Conservation (phyloP, 495 filamentous ascomycete genomes). For the Tirmania nivea region DNA sequence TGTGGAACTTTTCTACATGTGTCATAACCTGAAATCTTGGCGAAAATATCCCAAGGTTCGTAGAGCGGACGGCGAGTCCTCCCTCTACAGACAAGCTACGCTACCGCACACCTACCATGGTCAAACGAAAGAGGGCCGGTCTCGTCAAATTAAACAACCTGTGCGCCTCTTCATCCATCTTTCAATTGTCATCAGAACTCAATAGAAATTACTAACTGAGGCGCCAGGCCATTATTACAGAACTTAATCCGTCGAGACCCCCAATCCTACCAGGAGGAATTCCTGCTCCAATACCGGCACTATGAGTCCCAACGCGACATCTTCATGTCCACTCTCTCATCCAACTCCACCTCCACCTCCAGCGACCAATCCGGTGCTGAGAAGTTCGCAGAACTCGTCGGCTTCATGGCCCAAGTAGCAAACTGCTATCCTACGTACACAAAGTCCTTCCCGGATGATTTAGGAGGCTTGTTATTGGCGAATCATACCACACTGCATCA, state of each 20-base stretch:
- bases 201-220: no score
- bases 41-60: not conserved
- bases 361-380: conserved; percentile 27
- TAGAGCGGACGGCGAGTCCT: not conserved
- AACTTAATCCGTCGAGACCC: conserved; percentile 76
- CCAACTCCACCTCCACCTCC: conserved; percentile 28
- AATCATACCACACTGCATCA: conserved; percentile 62
- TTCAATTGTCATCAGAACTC: no score
- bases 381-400: conserved; percentile 24
- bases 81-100: not conserved
- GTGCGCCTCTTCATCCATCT: not conserved
- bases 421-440: conserved; percentile 76
- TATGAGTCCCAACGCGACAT: conserved; percentile 82
- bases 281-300: conserved; percentile 68
- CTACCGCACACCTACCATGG: conserved; percentile 4
- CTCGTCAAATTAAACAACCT: conserved; percentile 19
- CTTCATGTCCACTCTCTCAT: conserved; percentile 62
- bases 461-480: conserved; percentile 53
- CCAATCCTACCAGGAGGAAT: conserved; percentile 67
- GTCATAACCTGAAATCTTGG: not conserved
- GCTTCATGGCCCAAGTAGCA: conserved; percentile 51
- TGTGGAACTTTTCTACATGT: no score
- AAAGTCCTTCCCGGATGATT: conserved; percentile 52
- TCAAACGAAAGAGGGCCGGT: conserved; percentile 20
- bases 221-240: conserved; percentile 42